Evolutionary conservation across 768 basidiomycete genomes (phyloP).

Genomic region (Phylloporus scabripes): DNA sequence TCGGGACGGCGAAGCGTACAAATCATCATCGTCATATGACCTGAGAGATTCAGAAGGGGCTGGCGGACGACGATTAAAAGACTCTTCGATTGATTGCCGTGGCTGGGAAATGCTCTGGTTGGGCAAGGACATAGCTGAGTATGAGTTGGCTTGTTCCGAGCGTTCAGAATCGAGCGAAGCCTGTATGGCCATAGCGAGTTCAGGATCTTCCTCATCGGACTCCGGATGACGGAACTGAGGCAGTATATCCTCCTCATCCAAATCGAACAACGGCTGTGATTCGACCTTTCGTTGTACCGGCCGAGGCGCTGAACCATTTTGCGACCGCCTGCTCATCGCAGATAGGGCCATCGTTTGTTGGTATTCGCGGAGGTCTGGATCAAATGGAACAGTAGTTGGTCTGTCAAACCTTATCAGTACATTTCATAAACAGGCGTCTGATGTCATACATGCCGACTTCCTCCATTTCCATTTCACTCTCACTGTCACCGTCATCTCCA

Average conservation of each 20-base stretch:
- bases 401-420: constrained; percentile 16
- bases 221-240: constrained; percentile 20
- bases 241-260: constrained; percentile 44
- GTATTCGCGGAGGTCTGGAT: constrained; percentile 61
- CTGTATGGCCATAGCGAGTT: constrained; percentile 56
- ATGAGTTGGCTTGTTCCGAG: neutral
- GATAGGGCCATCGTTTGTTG: constrained; percentile 56
- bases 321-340: constrained; percentile 49
- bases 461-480: constrained; percentile 72
- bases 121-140: constrained; percentile 3
- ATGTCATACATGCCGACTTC: constrained; percentile 62
- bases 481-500: constrained; percentile 38
- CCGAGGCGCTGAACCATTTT: constrained; percentile 24
- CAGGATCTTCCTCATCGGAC: constrained; percentile 47
- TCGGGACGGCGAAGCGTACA: constrained; percentile 47
- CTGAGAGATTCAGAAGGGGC: constrained; percentile 1
- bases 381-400: constrained; percentile 35
- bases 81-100: constrained; percentile 2
- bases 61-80: neutral
- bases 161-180: constrained; percentile 45
- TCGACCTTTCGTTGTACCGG: constrained; percentile 32
- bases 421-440: neutral
- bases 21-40: constrained; percentile 25
- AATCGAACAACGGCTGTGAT: constrained; percentile 48
- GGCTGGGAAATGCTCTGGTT: constrained; percentile 2